Evolutionary conservation across 495 filamentous ascomycete genomes (phyloP).

Genomic region (Daldinia bambusicola): DNA sequence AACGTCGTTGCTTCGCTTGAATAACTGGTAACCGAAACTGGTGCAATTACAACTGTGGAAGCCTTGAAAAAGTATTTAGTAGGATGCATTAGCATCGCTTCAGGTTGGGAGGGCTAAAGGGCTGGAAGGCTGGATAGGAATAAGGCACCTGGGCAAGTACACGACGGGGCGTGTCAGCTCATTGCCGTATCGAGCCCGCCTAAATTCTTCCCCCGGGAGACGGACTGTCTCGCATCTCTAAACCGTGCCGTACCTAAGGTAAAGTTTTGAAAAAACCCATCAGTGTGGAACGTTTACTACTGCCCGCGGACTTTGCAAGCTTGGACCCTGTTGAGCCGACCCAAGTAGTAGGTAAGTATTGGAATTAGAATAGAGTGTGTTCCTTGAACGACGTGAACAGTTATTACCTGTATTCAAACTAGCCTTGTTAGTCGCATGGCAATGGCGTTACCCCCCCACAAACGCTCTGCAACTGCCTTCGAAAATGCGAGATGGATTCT

Average conservation of each 20-base stretch:
- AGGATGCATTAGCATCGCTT: conserved; percentile 14
- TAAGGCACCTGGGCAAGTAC: conserved; percentile 29
- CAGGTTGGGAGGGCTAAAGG: neutral
- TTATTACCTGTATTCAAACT: neutral
- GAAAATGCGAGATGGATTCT: conserved; percentile 21
- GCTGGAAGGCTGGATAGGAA: conserved; percentile 2
- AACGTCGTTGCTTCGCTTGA: conserved; percentile 13
- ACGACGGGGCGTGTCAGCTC: conserved; percentile 7
- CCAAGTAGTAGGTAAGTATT: conserved; percentile 23
- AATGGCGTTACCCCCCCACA: conserved; percentile 34
- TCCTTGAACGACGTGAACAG: neutral
- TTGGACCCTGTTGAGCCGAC: conserved; percentile 24
- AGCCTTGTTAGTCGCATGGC: conserved; percentile 30
- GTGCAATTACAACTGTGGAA: neutral
- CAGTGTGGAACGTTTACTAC: conserved; percentile 36
- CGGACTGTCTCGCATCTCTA: conserved; percentile 17
- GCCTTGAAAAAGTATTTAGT: neutral
- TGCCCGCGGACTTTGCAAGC: conserved; percentile 32
- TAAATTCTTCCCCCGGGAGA: neutral
- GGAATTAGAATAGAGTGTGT: neutral
- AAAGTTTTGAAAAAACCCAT: conserved; percentile 26
- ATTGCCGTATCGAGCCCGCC: conserved; percentile 12
- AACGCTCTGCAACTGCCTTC: conserved; percentile 12
- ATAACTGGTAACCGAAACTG: neutral
- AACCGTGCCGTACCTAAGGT: neutral